These are phyloP conservation scores for Rosa chinensis DNA, from an alignment of 306 rosid genomes.

Conservation along the genomic window DNA sequence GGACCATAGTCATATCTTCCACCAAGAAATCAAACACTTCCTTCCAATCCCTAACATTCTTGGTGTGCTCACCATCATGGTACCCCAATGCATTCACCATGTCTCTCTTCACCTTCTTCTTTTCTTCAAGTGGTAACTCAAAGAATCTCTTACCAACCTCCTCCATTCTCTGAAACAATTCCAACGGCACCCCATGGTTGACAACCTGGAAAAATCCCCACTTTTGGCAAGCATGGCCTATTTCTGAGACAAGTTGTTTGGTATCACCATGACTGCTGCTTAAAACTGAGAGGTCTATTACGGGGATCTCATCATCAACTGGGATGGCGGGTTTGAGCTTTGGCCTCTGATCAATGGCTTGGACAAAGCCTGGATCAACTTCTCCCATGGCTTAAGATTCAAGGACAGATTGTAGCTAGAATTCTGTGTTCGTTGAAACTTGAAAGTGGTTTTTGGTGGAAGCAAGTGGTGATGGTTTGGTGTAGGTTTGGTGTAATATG, in stretches of 20 bases:
- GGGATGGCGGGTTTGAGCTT: constrained; percentile 19
- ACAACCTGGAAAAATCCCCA: constrained; percentile 91
- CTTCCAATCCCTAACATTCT: constrained; percentile 88
- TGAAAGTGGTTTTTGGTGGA: not conserved
- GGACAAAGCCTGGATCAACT: constrained; percentile 55
- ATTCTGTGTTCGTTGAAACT: not conserved
- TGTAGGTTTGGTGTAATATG: not conserved
- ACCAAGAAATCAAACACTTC: constrained; percentile 79
- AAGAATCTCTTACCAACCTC: constrained; percentile 50
- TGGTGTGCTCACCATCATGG: constrained; percentile 71
- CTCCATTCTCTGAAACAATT: constrained; percentile 35
- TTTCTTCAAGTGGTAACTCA: constrained; percentile 33
- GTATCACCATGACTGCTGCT: constrained; percentile 8
- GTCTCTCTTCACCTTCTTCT: constrained; percentile 63
- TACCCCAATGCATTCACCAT: constrained; percentile 55
- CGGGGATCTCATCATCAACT: constrained; percentile 44
- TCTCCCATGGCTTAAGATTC: constrained; percentile 50
- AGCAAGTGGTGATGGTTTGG: not conserved
- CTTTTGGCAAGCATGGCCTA: constrained; percentile 59
- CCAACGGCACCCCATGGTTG: constrained; percentile 65
- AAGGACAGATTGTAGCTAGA: not conserved
- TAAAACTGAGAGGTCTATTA: constrained; percentile 52
- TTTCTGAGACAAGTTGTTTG: constrained; percentile 31
- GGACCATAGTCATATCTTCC: constrained; percentile 46
- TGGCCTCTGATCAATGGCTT: constrained; percentile 52